Base-by-base conservation (phyloP, 164 flowering plant genomes). In the Liriodendron chinense region DNA sequence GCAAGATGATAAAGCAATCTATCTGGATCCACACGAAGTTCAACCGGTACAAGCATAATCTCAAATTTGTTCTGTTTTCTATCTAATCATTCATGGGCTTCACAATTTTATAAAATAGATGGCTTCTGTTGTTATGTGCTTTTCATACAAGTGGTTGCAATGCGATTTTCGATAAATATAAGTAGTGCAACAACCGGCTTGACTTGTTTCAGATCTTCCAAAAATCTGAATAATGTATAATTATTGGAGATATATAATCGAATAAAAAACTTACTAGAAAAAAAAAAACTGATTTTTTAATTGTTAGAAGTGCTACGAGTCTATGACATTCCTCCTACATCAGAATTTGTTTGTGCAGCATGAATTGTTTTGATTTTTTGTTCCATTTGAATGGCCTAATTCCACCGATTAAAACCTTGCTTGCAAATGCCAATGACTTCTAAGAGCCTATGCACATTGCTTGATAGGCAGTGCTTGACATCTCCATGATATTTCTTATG, bases 21-120 rank as follows among this genome's bases (percentile, higher is more conserved):
- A 89, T 83, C 90, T 96, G 74, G 99, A 96, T 84, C 99, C 99
- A 10, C 99, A 96, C 86, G 94, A 86, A 76, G 91, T 88, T 83
- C 96, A 92, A 74, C 85, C 77, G 89, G 97, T 92, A 87, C 69
- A 21, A 49, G 67, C 59, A 9, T 70, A 6, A 25, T 68, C 13
- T 22, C 12, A 13, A 47, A 69, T 74, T 7, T 73, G 57, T 71
- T 62, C 50, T 71, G 50, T 61, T 25, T 62, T 3, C 59, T 73
- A 14, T 64, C n/a, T 47, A 9, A 43, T 72, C 25, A 21, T 73
- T 34, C 48, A 6, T 67, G 69, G 13, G 20, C 23, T 22, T 7
- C 59, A 53, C 18, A 12, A 53, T 8, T 63, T 67, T 14, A 34
- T 9, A 34, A 26, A 67, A 67, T 26, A 18, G 47, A 28, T 67